Base-by-base conservation (phyloP, 768 basidiomycete genomes). In the Phanerodontia chrysosporium region DNA sequence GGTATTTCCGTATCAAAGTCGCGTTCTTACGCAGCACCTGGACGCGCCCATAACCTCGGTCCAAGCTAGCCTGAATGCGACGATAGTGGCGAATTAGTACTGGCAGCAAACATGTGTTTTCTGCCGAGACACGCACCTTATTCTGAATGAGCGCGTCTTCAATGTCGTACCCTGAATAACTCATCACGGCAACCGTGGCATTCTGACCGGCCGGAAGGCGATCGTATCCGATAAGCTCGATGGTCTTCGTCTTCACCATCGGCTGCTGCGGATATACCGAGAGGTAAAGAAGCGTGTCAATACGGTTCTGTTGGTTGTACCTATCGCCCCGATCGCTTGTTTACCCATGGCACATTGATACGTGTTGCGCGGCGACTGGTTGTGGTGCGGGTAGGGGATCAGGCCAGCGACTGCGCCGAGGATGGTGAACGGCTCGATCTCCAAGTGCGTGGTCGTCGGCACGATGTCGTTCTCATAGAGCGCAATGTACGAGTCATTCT, bases 291-390 rank as follows among this genome's bases (percentile, higher is more conserved):
- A 99, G 82, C 0, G 97, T 99, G 72, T 99, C 97, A 70, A 99
- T 98, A 46, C 97, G 85, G 69, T 94, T 93, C 64, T 98, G 85
- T 72, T 99, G 97, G 72, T 98, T 99, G 75, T 95, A 97, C 0
- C 96, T 61, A 99, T 99, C 13, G 95, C 95, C 22, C 97, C 97
- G 63, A 99, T 99, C 1, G 97, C 96, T 78, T 99, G 97, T 77
- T 99, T 99, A 56, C 97, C 96, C 96, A 99, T 99, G 57, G 96
- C 96, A 69, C 96, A 99, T 77, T 99, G 96, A 71, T 99, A 99
- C 10, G 97, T 99, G 69, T 99, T 99, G 56, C 97, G 89, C 2
- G 97, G 97, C 4, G 97, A 98, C 69, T 99, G 97, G 69, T 99
- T 99, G 72, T 99, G 97, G 70, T 99, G 97, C 1, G 97, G 97